Conservation (phyloP, 2,329 filamentous ascomycete genomes). For the Exophiala sideris region DNA sequence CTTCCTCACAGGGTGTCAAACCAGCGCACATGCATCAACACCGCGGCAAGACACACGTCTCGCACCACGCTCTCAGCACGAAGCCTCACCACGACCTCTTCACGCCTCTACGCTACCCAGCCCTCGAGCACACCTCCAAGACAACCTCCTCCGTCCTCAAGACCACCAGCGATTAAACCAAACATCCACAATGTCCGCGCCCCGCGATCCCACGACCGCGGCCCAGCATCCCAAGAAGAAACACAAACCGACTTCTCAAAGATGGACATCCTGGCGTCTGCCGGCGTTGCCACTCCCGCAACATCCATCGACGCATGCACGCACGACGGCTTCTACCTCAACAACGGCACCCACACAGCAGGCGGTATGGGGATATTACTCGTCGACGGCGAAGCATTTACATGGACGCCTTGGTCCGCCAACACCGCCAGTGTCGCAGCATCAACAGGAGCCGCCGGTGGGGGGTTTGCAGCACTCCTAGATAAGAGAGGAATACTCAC, state of each 20-base stretch:
- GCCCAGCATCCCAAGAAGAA: constrained; percentile 58
- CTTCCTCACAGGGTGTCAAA: not conserved
- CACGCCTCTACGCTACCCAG: not conserved
- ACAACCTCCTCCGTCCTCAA: not conserved
- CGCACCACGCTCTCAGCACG: constrained; percentile 1
- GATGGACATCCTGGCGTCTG: constrained; percentile 74
- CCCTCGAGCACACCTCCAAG: not conserved
- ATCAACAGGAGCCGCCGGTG: not conserved
- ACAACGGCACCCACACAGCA: constrained; percentile 70
- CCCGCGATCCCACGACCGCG: constrained; percentile 53
- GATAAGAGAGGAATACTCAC: constrained; percentile 12
- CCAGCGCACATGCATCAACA: not conserved
- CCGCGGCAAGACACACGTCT: not conserved
- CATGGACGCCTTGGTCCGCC: constrained; percentile 75
- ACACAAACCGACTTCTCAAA: constrained; percentile 69
- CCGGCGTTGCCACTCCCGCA: constrained; percentile 71
- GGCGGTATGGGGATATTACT: constrained; percentile 72
- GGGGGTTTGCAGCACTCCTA: constrained; percentile 5
- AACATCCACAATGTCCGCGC: constrained; percentile 28
- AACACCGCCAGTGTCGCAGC: not conserved
- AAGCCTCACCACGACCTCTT: not conserved
- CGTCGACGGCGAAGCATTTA: constrained; percentile 81
- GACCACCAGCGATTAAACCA: not conserved
- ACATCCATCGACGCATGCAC: constrained; percentile 82
- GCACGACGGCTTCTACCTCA: constrained; percentile 78